These are phyloP conservation scores for Coffea canephora DNA, from an alignment of 257 asterid species.

Conservation along the genomic window DNA sequence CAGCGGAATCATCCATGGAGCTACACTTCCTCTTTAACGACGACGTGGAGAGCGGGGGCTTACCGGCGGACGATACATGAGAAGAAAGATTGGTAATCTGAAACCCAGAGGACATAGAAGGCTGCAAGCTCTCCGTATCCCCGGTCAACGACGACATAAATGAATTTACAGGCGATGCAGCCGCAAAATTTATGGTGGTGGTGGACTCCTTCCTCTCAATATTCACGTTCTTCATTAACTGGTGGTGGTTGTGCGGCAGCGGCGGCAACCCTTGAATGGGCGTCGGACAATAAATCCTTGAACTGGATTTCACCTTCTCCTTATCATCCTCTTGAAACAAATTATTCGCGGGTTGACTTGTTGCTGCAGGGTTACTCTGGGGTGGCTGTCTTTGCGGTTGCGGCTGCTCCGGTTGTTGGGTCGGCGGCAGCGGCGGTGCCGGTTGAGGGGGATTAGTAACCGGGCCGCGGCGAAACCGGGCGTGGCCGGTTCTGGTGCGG, in stretches of 20 bases:
- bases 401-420: neutral
- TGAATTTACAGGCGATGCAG: constrained; percentile 47
- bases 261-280: constrained; percentile 82
- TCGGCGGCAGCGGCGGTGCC: constrained; percentile 10
- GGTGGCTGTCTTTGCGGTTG: neutral
- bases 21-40: constrained; percentile 81
- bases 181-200: constrained; percentile 62
- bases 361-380: neutral
- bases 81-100: constrained; percentile 72
- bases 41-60: constrained; percentile 75
- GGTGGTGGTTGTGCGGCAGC: constrained; percentile 60
- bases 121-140: constrained; percentile 62
- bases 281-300: constrained; percentile 57
- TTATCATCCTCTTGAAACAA: constrained; percentile 29
- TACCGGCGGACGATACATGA: constrained; percentile 62
- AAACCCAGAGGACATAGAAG: constrained; percentile 72
- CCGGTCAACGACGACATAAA: constrained; percentile 76
- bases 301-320: constrained; percentile 21
- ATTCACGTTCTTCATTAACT: constrained; percentile 33
- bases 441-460: constrained; percentile 20
- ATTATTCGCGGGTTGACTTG: constrained; percentile 17
- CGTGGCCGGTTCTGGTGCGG: constrained; percentile 80
- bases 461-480: constrained; percentile 93
- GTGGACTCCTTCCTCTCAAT: constrained; percentile 63
- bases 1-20: constrained; percentile 56